Evolutionary conservation across 78 protist genomes (phyloP), one percentile per base, ranked within the genome.

Genomic region (Dictyostelium firmibasis): DNA sequence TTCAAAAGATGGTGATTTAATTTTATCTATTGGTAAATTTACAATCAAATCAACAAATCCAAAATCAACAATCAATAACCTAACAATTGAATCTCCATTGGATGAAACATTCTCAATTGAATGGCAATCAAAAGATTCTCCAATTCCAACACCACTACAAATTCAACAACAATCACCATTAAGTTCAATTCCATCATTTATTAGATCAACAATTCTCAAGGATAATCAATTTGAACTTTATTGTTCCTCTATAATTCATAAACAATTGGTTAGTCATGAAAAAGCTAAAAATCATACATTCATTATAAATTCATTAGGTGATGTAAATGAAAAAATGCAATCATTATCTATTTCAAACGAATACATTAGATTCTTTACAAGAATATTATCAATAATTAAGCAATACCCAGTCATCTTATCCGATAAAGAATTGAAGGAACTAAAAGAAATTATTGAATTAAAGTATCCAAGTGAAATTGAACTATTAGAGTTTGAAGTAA

Each of bases 91-190:
- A 38, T 25, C 31, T 8, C 94, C 94, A 89, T 35, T 78, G n/a
- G 83, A 89, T n/a, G 87, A 89, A 70, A 18, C 50, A 16, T 81
- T 36, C 44, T 38, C 86, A 16, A 57, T 18, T 29, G 50, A 79
- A 31, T 89, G 86, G 87, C 88, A 81, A 81, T 33, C 87, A 60
- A 89, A 89, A 69, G 88, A 89, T 44, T 36, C 87, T 18, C 85
- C 85, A 79, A 44, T 79, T 38, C 70, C 29, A 47, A 6, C 20
- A 16, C 35, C 69, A 23, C 44, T 11, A 18, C 38, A 74, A 74
- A 38, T 41, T 1, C 60, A n/a, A 20, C 29, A 35, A 13, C 10
- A 11, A 7, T 14, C 36, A 79, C 85, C 85, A 79, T 44, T 79
- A 23, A n/a, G 29, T 35, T 27, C 62, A 35, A 23, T 1, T 20